phyloP scores from a whole-genome alignment of 176 grass and related monocot species.

The Phoenix dactylifera region DNA sequence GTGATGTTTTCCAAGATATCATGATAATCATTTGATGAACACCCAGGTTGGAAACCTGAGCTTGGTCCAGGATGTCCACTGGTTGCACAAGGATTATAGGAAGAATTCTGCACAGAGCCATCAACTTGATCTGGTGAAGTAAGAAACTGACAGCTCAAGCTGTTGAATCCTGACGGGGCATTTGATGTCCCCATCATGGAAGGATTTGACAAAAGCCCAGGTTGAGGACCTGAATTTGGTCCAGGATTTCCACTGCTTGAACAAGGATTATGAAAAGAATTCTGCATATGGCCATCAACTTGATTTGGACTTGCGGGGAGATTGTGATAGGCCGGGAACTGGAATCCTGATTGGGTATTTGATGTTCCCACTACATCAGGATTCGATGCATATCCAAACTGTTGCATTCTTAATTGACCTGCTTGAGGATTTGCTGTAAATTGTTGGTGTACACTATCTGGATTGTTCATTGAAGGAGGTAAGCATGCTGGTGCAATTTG shows the following conservation, averaged over 20 bases:
- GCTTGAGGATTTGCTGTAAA: background rate
- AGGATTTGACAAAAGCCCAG: background rate
- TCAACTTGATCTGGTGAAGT: background rate
- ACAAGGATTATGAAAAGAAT: background rate
- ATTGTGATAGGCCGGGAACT: background rate
- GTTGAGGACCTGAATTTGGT: background rate
- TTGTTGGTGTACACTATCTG: background rate
- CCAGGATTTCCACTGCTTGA: too few relatives aligned
- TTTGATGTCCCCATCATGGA: background rate
- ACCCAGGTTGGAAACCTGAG: background rate
- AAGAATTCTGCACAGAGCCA: background rate
- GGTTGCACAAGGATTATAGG: background rate
- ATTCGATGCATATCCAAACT: background rate
- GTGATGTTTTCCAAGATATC: too few relatives aligned
- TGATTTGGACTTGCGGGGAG: background rate
- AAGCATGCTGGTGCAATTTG: too few relatives aligned
- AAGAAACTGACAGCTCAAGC: background rate
- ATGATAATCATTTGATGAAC: too few relatives aligned
- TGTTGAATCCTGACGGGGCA: background rate
- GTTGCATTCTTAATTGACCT: background rate
- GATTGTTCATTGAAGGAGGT: background rate
- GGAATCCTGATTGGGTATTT: background rate
- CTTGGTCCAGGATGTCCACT: background rate
- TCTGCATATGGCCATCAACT: background rate
- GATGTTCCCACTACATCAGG: background rate